Evolutionary conservation across 2,329 filamentous ascomycete genomes (phyloP), one percentile per base, ranked within the genome.

Genomic region (Cadophora gregata): DNA sequence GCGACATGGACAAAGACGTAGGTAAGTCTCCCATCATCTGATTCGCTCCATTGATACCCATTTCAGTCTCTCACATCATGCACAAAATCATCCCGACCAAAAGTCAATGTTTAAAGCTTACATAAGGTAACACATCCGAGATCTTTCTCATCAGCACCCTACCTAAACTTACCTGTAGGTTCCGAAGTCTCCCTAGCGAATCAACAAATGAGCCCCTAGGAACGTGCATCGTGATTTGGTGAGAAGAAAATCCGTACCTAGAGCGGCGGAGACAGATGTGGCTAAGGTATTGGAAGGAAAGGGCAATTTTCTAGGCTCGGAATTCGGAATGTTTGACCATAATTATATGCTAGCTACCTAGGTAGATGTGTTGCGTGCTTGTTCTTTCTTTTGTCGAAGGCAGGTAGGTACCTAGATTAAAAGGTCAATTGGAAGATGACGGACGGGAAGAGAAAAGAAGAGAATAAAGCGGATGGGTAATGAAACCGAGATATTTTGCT

Each of bases 21-120:
- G n/a, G 12, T 14, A 38, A 38, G 36, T 45, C 42, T n/a, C 42
- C 42, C 19, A 3, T 21, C 42, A 3, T 19, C 53, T 38, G 53
- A 64, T 50, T 58, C 53, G n/a, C 29, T 59, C 3, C 38, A 59
- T 45, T 64, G 45, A 60, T 24, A 25, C 27, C 56, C 56, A 42
- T 16, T 29, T 51, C 48, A 3, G 48, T 51, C 48, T 14, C 19
- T 51, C 29, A 29, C 7, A 25, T 51, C 31, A 31, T 51, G 25
- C 48, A 48, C 9, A 24, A 48, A 19, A 48, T 48, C n/a, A n/a
- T 16, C 31, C 45, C n/a, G 7, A 48, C 14, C 58, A 48, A 48
- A 25, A 4, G n/a, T 25, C 8, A 33, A 60, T 6, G 45, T 9
- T 61, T 19, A 19, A 51, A 29, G n/a, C 45, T 58, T 58, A 58